Percentiles rank a stretch among this genome's conserved stretches.
Conservation (phyloP, 768 basidiomycete genomes). For the Kwoniella dendrophila region DNA sequence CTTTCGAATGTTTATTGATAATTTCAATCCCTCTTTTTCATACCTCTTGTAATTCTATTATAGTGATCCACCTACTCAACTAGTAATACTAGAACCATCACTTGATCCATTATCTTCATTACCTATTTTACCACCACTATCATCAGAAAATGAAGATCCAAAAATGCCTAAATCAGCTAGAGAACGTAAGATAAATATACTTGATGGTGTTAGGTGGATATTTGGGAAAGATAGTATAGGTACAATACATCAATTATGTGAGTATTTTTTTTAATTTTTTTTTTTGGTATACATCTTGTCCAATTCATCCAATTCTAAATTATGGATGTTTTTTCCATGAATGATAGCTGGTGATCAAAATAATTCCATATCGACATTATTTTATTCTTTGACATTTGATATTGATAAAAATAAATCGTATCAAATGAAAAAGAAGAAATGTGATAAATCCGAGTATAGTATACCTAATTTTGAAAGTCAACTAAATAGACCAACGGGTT, state of each 20-base stretch:
- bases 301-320: no score
- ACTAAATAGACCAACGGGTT: background rate
- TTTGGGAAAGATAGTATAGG: constrained; percentile 34
- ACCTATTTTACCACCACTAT: constrained; percentile 28
- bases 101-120: constrained; percentile 23
- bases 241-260: constrained; percentile 18
- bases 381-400: constrained; percentile 13
- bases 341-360: background rate
- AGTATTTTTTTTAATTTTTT: background rate
- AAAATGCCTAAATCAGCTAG: constrained; percentile 26
- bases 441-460: background rate
- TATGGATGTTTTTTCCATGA: no score
- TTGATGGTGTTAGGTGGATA: constrained; percentile 33
- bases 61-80: constrained; percentile 25
- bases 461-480: background rate
- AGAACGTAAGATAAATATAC: constrained; percentile 28
- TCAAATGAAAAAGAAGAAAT: constrained; percentile 2
- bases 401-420: background rate
- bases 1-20: no score
- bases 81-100: constrained; percentile 44
- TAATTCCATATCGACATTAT: background rate
- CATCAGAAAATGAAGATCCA: constrained; percentile 17
- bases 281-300: background rate
- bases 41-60: no score
- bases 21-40: no score